These are phyloP conservation scores for Torulaspora microellipsoides DNA, from an alignment of 805 yeast species.

Conservation along the genomic window DNA sequence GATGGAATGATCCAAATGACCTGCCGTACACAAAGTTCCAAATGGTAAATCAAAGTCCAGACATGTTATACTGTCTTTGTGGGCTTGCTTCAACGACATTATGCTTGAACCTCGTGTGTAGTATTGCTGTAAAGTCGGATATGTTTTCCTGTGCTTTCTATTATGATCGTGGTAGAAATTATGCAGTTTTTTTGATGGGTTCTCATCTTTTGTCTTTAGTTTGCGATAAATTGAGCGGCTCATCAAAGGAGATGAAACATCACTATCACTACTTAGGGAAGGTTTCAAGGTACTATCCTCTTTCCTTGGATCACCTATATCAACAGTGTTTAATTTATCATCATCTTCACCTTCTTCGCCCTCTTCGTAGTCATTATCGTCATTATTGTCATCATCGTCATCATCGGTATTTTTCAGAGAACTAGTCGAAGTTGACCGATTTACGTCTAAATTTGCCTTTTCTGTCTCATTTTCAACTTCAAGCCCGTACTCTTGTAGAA, in stretches of 20 bases:
- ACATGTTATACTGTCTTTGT: conserved; percentile 48
- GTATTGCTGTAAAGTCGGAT: conserved; percentile 61
- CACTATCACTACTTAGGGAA: too few relatives aligned
- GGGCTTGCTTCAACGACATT: conserved; percentile 43
- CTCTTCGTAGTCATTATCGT: conserved; percentile 1
- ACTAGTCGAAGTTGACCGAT: conserved; percentile 4
- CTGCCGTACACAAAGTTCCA: conserved; percentile 71
- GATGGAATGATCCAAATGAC: conserved; percentile 66
- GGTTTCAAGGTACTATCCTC: too few relatives aligned
- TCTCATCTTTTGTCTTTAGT: conserved; percentile 30
- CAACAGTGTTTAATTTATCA: background rate
- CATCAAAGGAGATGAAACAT: conserved; percentile 30
- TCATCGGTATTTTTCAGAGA: conserved; percentile 8
- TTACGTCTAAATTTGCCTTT: conserved; percentile 3
- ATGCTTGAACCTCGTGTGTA: conserved; percentile 57
- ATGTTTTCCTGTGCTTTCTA: conserved; percentile 43
- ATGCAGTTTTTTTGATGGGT: conserved; percentile 14
- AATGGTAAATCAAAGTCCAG: conserved; percentile 71
- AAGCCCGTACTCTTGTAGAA: conserved; percentile 40
- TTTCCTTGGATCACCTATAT: too few relatives aligned
- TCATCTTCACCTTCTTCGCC: background rate
- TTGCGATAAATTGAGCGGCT: conserved; percentile 42
- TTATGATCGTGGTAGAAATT: conserved; percentile 28
- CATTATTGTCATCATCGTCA: conserved; percentile 8
- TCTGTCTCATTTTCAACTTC: conserved; percentile 27